Evolutionary conservation across 352 stramenopile genomes (phyloP), one percentile per base, ranked within the genome.

Genomic region (Thalassiosira hispida): DNA sequence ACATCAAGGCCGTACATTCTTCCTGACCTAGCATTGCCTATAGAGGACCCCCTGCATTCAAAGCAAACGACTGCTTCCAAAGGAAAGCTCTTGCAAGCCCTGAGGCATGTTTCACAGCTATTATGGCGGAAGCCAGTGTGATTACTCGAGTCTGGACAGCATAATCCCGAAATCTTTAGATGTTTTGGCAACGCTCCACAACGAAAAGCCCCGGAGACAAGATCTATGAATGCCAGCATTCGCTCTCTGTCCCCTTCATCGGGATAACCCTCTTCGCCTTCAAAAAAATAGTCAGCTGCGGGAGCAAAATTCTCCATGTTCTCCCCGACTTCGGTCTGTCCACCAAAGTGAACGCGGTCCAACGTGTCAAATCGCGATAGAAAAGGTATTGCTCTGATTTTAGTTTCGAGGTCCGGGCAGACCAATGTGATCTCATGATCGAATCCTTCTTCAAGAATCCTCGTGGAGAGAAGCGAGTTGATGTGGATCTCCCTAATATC

Each of bases 401-500:
- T 31, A 14, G 49, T 73, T 8, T 73, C 64, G 6, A 25, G 16
- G 51, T 73, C 64, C 23, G 62, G 18, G 4, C 6, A 11, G 14
- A 52, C 18, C 27, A 29, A 23, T 18, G 8, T 31, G 2, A 33
- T 18, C 20, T 57, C 62, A n/a, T 6, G n/a, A n/a, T 1, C 1
- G 16, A 20, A 0, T 23, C 23, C 18, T 51, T 22, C 22, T 20
- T 23, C 18, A 40, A 22, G 0, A 35, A 25, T n/a, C 11, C 23
- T 11, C 31, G 16, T 12, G n/a, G 2, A 40, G 8, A 64, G 40
- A 40, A 73, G 51, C 11, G 64, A 62, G 38, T 63, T 55, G 11
- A 73, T 73, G 44, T 70, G 40, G 0, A 70, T 16, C 23, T 70
- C 61, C 29, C 46, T n/a, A 27, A 70, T 23, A n/a, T 70, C 42